A percentile compares a stretch with the other conserved stretches of the same genome.
Conservation (phyloP, 1,284 basidiomycete species). For the Leccinum pachyderme region DNA sequence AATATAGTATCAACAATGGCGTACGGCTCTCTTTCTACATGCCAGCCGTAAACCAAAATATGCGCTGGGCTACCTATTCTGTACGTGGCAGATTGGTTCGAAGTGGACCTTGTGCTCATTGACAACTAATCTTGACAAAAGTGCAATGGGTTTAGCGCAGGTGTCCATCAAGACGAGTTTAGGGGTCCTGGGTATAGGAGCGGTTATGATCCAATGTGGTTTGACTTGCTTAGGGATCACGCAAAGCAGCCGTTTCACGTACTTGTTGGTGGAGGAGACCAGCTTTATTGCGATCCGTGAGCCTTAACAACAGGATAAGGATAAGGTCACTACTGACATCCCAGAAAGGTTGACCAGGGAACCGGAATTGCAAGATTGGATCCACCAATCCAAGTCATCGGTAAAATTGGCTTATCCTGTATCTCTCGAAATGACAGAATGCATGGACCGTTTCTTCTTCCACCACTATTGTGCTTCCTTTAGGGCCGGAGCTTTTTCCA, state of each 20-base stretch:
- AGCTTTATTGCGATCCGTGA: slow-evolving; percentile 76
- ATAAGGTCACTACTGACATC: slow-evolving; percentile 3
- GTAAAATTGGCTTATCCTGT: slow-evolving; percentile 64
- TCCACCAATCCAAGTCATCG: slow-evolving; percentile 62
- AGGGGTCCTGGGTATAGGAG: slow-evolving; percentile 69
- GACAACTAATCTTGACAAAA: slow-evolving; percentile 26
- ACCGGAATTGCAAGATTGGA: slow-evolving; percentile 82
- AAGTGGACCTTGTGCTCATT: slow-evolving; percentile 1
- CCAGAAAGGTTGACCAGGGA: slow-evolving; percentile 59
- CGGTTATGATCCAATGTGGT: slow-evolving; percentile 91
- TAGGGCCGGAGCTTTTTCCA: slow-evolving; percentile 86
- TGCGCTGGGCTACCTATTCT: slow-evolving; percentile 89
- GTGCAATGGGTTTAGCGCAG: slow-evolving; percentile 83
- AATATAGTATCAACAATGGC: slow-evolving; percentile 79
- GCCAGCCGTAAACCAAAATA: slow-evolving; percentile 80
- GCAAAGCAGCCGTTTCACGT: slow-evolving; percentile 80
- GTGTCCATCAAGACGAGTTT: slow-evolving; percentile 78
- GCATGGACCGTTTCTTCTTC: slow-evolving; percentile 89
- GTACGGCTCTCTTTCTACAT: slow-evolving; percentile 81
- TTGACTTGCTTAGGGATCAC: slow-evolving; percentile 84
- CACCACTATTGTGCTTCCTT: slow-evolving; percentile 90
- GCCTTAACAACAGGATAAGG: slow-evolving; percentile 18
- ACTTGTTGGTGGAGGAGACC: slow-evolving; percentile 83
- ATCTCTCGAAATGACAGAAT: slow-evolving; percentile 70
- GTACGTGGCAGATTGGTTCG: slow-evolving; percentile 50